These are phyloP conservation scores for Fusarium solani-melongenae DNA, from an alignment of 2,329 filamentous ascomycete genomes.

Conservation along the genomic window DNA sequence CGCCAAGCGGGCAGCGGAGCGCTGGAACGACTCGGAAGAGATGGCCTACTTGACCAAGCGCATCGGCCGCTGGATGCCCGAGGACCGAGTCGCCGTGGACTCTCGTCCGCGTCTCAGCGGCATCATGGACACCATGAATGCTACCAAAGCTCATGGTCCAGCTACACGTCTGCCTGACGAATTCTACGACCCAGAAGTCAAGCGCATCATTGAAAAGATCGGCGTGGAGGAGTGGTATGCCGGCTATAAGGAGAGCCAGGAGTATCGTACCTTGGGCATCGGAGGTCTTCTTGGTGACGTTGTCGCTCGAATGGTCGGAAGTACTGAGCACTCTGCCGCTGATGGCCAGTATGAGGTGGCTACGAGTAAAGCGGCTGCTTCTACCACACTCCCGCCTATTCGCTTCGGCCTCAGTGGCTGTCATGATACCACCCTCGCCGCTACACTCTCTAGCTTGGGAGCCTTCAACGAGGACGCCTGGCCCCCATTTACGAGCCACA, in stretches of 20 bases:
- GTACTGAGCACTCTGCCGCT: constrained; percentile 66
- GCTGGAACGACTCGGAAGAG: constrained; percentile 81
- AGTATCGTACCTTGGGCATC: constrained; percentile 92
- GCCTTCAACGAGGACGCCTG: constrained; percentile 79
- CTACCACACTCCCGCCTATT: constrained; percentile 56
- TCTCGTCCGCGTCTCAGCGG: constrained; percentile 85
- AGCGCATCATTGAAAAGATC: constrained; percentile 77
- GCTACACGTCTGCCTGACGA: constrained; percentile 82
- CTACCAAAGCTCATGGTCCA: constrained; percentile 81
- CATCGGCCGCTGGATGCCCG: constrained; percentile 88
- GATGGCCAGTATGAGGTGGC: constrained; percentile 64
- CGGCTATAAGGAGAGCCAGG: constrained; percentile 84
- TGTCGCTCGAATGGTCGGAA: constrained; percentile 77
- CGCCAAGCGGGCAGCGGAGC: constrained; percentile 75
- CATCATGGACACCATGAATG: constrained; percentile 94
- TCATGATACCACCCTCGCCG: constrained; percentile 93
- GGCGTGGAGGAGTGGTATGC: constrained; percentile 92
- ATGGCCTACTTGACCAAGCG: constrained; percentile 85
- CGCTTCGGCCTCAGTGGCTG: constrained; percentile 86
- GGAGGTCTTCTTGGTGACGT: constrained; percentile 87
- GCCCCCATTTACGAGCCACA: constrained; percentile 93
- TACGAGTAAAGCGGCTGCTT: constrained; percentile 46
- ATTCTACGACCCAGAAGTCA: constrained; percentile 84
- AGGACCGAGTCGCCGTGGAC: constrained; percentile 81
- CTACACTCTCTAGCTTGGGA: constrained; percentile 80